Conservation (phyloP, 2,329 filamentous ascomycete genomes). For the Furcasterigmium sp. region DNA sequence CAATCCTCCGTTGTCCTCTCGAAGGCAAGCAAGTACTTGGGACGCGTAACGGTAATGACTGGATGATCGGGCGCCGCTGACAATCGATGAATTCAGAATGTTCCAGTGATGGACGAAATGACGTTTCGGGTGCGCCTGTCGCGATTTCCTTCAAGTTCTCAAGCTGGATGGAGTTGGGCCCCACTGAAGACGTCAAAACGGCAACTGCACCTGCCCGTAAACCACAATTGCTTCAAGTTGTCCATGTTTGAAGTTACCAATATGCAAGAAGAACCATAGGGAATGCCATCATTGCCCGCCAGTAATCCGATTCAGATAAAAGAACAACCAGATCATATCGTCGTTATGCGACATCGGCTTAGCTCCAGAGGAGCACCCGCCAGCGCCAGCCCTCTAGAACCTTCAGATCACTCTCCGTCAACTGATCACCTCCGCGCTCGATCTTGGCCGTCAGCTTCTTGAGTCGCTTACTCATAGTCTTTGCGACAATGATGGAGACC, state of each 20-base stretch:
- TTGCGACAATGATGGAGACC: conserved; percentile 48
- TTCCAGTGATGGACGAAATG: too few species aligned
- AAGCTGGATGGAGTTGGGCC: too few species aligned
- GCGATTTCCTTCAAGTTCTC: too few species aligned
- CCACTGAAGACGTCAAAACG: not conserved
- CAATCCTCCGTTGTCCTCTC: too few species aligned
- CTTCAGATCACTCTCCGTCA: conserved; percentile 44
- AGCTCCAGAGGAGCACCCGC: conserved; percentile 41
- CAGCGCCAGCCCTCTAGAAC: conserved; percentile 51
- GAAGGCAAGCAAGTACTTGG: too few species aligned
- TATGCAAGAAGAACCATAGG: not conserved
- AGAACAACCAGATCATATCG: not conserved
- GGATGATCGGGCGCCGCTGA: too few species aligned
- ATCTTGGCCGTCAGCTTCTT: conserved; percentile 41
- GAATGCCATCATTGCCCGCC: not conserved
- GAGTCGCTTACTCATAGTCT: conserved; percentile 44
- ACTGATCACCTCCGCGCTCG: conserved; percentile 37
- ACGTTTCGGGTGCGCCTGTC: too few species aligned
- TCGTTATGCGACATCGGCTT: not conserved
- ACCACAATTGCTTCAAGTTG: not conserved
- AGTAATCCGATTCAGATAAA: too few species aligned
- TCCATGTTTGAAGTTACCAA: not conserved
- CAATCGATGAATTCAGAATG: too few species aligned
- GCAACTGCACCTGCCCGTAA: not conserved
- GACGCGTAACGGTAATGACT: too few species aligned